Evolutionary conservation across 768 basidiomycete genomes (phyloP).

Genomic region (Naematelia encephala): DNA sequence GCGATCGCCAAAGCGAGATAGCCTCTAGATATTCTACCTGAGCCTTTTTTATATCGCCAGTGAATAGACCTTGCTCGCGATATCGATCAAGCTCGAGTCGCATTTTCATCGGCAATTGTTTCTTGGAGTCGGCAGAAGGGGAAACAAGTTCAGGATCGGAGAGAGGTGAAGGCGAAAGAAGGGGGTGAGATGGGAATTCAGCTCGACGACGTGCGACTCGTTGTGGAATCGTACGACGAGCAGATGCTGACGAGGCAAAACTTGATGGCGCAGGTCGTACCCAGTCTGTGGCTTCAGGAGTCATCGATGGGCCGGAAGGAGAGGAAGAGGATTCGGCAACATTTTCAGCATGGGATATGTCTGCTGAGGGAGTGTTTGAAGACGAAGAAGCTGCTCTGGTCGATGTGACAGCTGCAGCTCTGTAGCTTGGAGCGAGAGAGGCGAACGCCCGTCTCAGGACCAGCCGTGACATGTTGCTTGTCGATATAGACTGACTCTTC

Average conservation of each 20-base stretch:
- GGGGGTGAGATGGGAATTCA: conserved; percentile 17
- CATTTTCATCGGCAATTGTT: conserved; percentile 20
- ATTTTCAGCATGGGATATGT: neutral
- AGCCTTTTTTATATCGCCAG: conserved; percentile 29
- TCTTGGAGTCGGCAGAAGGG: conserved; percentile 14
- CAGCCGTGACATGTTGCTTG: neutral
- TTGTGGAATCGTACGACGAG: conserved; percentile 26
- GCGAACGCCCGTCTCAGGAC: neutral
- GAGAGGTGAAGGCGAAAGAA: conserved; percentile 21
- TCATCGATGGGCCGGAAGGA: neutral
- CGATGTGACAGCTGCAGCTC: neutral
- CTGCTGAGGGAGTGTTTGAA: neutral
- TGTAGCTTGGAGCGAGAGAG: neutral
- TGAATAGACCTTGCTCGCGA: conserved; percentile 18
- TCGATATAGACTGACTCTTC: neutral
- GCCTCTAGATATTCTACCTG: conserved; percentile 28
- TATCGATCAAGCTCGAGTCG: conserved; percentile 32
- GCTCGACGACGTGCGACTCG: conserved; percentile 38
- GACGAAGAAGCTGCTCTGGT: neutral
- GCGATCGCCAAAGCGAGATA: conserved; percentile 27
- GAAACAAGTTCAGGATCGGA: conserved; percentile 18
- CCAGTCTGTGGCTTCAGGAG: too few relatives aligned
- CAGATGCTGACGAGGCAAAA: conserved; percentile 13
- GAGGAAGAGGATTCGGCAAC: neutral
- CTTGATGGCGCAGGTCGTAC: conserved; percentile 1